Evolutionary conservation across 2,329 filamentous ascomycete species (phyloP).

Genomic region (Leptographium procerum): DNA sequence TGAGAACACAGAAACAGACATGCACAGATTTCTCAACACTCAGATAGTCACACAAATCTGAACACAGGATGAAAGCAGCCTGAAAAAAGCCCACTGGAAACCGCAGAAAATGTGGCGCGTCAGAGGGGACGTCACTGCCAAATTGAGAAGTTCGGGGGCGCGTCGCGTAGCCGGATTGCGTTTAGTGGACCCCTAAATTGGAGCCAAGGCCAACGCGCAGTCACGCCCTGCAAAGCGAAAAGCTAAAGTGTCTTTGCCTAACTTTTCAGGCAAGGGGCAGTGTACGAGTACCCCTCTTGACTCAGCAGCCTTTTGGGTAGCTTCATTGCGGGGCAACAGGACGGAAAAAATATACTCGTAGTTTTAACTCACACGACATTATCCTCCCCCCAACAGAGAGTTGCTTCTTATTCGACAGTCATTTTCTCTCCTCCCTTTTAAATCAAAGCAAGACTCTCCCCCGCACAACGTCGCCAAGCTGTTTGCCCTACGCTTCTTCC

Average conservation of each 20-base stretch:
- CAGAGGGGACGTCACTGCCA: not conserved
- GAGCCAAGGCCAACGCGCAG: not conserved
- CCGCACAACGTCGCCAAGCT: conserved; percentile 22
- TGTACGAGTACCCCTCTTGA: not conserved
- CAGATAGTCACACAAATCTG: not conserved
- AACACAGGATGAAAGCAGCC: not conserved
- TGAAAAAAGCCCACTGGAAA: not conserved
- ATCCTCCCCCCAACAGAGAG: not conserved
- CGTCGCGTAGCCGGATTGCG: not conserved
- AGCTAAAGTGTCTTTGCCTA: not conserved
- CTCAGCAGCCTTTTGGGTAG: not conserved
- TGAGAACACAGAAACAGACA: not conserved
- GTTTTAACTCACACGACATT: not conserved
- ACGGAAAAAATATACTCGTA: not conserved
- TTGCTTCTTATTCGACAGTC: not conserved
- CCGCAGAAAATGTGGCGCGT: not conserved
- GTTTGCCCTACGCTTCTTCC: conserved; percentile 30
- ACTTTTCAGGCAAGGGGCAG: not conserved
- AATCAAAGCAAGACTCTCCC: too few species aligned
- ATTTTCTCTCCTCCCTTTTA: not conserved
- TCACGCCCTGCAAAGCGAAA: not conserved
- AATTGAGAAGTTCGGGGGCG: not conserved
- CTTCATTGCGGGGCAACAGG: not conserved
- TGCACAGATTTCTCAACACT: not conserved
- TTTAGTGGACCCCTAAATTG: not conserved